phyloP scores from a whole-genome alignment of 208 protist genomes.

The Leishmania braziliensis region DNA sequence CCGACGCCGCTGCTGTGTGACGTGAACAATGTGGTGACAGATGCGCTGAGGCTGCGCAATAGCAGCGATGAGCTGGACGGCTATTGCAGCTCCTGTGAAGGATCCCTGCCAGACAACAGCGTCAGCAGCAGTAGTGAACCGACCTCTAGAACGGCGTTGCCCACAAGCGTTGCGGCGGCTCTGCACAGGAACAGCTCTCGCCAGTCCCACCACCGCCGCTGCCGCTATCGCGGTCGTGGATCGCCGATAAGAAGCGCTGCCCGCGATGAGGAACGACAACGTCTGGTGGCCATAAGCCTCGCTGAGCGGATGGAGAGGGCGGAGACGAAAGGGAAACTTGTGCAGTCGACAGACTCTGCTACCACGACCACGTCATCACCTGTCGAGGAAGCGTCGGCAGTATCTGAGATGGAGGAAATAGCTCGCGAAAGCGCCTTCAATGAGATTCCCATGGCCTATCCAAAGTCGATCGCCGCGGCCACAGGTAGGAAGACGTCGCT shows the following conservation, averaged over 20 bases:
- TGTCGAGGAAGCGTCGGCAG: background rate
- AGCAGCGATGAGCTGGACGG: slow-evolving; percentile 32
- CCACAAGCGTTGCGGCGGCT: background rate
- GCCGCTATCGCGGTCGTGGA: background rate
- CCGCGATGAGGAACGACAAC: slow-evolving; percentile 24
- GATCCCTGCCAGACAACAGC: slow-evolving; percentile 17
- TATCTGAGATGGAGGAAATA: background rate
- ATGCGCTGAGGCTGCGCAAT: slow-evolving; percentile 3
- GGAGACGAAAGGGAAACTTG: background rate
- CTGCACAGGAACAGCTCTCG: background rate
- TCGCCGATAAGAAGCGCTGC: slow-evolving; percentile 9
- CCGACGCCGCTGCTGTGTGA: background rate
- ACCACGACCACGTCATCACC: background rate
- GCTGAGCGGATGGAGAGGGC: background rate
- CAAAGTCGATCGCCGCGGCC: slow-evolving; percentile 15
- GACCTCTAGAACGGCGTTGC: background rate
- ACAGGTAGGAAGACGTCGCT: slow-evolving; percentile 25
- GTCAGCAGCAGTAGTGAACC: slow-evolving; percentile 9
- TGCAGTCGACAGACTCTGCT: background rate
- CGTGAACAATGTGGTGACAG: background rate
- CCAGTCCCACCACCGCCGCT: background rate
- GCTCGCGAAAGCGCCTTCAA: background rate
- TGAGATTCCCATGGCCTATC: background rate
- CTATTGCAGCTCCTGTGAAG: slow-evolving; percentile 33
- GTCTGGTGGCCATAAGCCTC: slow-evolving; percentile 10